Evolutionary conservation across 352 stramenopile species (phyloP).

Genomic region (Globisporangium acanthophoron): DNA sequence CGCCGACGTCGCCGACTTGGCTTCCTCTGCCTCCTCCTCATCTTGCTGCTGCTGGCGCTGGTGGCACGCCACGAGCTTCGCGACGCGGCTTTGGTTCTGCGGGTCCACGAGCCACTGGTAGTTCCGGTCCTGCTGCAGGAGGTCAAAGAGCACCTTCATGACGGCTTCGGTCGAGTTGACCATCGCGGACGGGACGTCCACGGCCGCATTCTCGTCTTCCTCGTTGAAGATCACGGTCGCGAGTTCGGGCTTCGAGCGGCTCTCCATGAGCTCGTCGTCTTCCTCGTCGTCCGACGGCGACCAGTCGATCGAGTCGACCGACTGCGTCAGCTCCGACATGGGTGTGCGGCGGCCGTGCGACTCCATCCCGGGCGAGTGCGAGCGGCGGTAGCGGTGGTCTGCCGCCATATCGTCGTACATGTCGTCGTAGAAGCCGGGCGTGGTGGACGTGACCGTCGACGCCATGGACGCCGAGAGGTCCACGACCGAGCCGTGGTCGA

Average conservation of each 20-base stretch:
- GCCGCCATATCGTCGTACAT: slow-evolving; percentile 43
- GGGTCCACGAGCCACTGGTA: slow-evolving; percentile 54
- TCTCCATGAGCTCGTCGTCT: slow-evolving; percentile 11
- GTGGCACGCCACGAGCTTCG: slow-evolving; percentile 45
- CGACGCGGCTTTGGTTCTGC: slow-evolving; percentile 38
- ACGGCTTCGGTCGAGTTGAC: slow-evolving; percentile 39
- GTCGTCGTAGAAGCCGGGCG: slow-evolving; percentile 50
- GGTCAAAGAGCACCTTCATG: slow-evolving; percentile 55
- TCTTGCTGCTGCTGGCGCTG: slow-evolving; percentile 21
- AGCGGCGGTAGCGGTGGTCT: slow-evolving; percentile 28
- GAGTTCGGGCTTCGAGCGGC: neutral
- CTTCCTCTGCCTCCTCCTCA: neutral
- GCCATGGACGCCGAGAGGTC: slow-evolving; percentile 62
- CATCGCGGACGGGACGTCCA: neutral
- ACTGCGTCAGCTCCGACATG: slow-evolving; percentile 21
- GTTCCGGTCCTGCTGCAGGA: slow-evolving; percentile 54
- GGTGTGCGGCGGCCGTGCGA: slow-evolving; percentile 11
- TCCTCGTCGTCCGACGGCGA: slow-evolving; percentile 32
- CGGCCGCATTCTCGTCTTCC: neutral
- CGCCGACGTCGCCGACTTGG: slow-evolving; percentile 6
- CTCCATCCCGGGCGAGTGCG: slow-evolving; percentile 16
- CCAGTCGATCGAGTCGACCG: slow-evolving; percentile 47
- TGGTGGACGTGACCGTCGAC: slow-evolving; percentile 51
- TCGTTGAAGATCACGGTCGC: neutral
- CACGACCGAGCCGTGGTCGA: slow-evolving; percentile 22